Base-by-base conservation (phyloP, 2,329 filamentous ascomycete genomes). In the Neurospora sp. region DNA sequence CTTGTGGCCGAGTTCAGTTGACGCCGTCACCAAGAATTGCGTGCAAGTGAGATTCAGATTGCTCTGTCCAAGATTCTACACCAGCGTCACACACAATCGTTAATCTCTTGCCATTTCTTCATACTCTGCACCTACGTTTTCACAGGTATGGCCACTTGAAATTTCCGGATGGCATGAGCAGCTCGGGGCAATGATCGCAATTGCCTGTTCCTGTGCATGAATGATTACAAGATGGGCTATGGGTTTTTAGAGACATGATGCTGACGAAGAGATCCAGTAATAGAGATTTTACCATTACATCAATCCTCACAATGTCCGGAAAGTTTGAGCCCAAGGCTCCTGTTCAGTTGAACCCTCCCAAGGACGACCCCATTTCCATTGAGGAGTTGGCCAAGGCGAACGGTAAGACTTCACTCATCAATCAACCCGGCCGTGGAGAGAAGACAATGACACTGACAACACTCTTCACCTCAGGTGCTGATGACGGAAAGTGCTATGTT, bases 301-400 rank as follows among this genome's bases (percentile, higher is more conserved):
- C 23, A 28, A 28, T 68, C 15, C 12, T 62, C 70, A 80, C 70
- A 72, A 89, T 89, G 87, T 79, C 84, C 71, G 86, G 85, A 73
- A 90, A 87, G 75, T 96, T 96, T 76, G 90, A 92, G 78, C 92
- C 93, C 62, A 96, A 96, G 81, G 82, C 83, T 37, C 86, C 92
- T 3, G 90, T 96, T 71, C 82, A 89, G 70, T 87, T 99, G 71
- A 85, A 91, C 70, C 90, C 93, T 43, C 96, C 96, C 15, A 98
- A 96, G 82, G 87, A 93, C 78, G 94, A 97, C 76, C 87, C 87
- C 43, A 97, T 99, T 76, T 89, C 89, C n/a, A 77, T 85, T 1
- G 92, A 96, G 70, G 89, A 95, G 76, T 85, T 99, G 72, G 85
- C 90, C 46, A 90, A 91, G 79, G 93, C 92, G 75, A 88, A 96